Evolutionary conservation across 768 basidiomycete species (phyloP), one percentile per base, ranked within the genome.

Genomic region (Tylopilus intermedius): DNA sequence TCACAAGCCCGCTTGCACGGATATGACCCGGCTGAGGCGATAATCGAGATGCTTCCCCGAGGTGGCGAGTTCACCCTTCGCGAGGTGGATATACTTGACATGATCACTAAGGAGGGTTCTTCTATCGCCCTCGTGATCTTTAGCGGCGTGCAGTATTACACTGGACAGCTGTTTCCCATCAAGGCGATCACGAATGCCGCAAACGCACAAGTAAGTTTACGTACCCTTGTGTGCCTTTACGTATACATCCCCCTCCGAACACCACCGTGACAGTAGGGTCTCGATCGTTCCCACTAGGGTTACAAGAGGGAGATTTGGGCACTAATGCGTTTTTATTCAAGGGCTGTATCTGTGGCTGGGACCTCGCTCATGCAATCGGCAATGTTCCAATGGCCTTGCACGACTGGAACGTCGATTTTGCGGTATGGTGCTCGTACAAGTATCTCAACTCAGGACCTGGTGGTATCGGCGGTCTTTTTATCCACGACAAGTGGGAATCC

Each of bases 391-490:
- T 95, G 60, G 75, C 80, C 45, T 74, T 99, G 58, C 91, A 95
- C 67, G 88, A 93, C 54, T 99, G 96, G 95, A 75, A 81, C 59
- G 88, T 91, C 60, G 96, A 99, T 69, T 98, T 97, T 67, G 96
- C 95, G 3, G 94, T 94, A 33, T 98, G 95, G 92, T 99, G 96
- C 69, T 89, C 93, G 30, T 99, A 98, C 79, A 98, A 90, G 73
- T 99, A 97, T 68, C 80, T 97, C 54, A 98, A 97, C 72, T 88
- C 94, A 15, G 92, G 95, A 5, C 94, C 96, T 10, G 95, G 95
- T 21, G 92, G 88, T n/a, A 94, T 98, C 53, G 96, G 83, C n/a
- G 95, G 94, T 5, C 76, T 94, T 51, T 99, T 84, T 64, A 75
- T 95, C 9, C 92, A 96, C 65, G 82, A 87, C 52, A 86, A 82